Percentiles rank a stretch among this genome's conserved stretches.
Conservation (phyloP, 75 land plant species). For the Azolla pinnata region DNA sequence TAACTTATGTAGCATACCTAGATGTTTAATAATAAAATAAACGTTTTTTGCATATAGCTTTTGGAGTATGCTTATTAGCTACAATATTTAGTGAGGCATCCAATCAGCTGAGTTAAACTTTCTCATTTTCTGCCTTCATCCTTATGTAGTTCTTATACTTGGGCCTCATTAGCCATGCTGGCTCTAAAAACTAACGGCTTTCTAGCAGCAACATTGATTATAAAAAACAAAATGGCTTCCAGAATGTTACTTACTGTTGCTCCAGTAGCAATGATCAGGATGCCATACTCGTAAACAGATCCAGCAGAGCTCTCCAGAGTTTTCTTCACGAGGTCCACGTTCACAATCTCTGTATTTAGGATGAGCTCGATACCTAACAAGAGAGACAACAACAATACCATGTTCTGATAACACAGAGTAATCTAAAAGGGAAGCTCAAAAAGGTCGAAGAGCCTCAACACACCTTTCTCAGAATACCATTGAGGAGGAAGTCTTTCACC, state of each 20-base stretch:
- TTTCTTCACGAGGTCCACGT: conserved; percentile 72
- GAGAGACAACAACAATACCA: not conserved
- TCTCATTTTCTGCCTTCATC: too few species aligned
- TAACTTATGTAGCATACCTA: too few species aligned
- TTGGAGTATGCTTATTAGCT: too few species aligned
- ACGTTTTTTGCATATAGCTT: too few species aligned
- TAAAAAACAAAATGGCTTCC: too few species aligned
- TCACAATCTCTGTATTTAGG: conserved; percentile 78
- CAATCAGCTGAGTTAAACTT: too few species aligned
- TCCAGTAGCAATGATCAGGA: conserved; percentile 83
- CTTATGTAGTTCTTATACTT: too few species aligned
- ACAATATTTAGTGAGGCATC: too few species aligned
- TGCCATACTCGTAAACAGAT: conserved; percentile 45
- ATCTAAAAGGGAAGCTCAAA: not conserved
- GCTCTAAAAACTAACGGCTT: not conserved
- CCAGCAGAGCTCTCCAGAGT: conserved; percentile 60
- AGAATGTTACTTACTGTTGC: conserved; percentile 48
- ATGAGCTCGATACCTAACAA: conserved; percentile 77
- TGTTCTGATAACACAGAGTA: not conserved
- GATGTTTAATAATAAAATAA: too few species aligned
- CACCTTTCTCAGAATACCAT: conserved; percentile 92
- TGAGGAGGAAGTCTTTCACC: conserved; percentile 82
- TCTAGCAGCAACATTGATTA: not conserved
- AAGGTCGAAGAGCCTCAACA: not conserved
- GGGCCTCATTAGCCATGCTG: not conserved